Conservation (phyloP, 345 rosid genomes). For the Boechera retrofracta region DNA sequence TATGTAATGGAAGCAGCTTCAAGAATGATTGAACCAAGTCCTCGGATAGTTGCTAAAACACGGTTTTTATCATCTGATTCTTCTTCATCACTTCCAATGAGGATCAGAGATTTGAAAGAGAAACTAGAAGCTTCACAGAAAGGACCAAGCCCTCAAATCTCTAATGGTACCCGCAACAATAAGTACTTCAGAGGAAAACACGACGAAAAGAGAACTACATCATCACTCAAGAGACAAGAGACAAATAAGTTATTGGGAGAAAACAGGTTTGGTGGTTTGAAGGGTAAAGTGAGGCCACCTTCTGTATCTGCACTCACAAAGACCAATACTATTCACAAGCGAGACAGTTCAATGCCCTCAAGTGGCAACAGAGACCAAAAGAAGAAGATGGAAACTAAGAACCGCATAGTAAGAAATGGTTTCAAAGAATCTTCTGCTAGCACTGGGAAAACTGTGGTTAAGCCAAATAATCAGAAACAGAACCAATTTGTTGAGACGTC, state of each 20-base stretch:
- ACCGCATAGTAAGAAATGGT: conserved; percentile 25
- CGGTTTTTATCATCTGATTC: conserved; percentile 51
- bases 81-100: conserved; percentile 61
- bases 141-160: conserved; percentile 49
- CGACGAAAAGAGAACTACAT: conserved; percentile 23
- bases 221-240: conserved; percentile 18
- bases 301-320: conserved; percentile 52
- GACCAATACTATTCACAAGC: conserved; percentile 50
- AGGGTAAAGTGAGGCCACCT: conserved; percentile 54
- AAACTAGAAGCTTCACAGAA: conserved; percentile 67
- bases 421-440: conserved; percentile 51
- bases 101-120: conserved; percentile 74
- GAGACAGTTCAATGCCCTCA: conserved; percentile 47
- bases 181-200: conserved; percentile 31
- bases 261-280: conserved; percentile 44
- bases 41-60: conserved; percentile 46
- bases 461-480: conserved; percentile 78
- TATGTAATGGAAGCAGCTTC: conserved; percentile 81
- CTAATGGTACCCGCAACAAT: conserved; percentile 34
- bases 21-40: conserved; percentile 74
- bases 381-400: conserved; percentile 54
- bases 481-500: conserved; percentile 44
- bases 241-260: conserved; percentile 43
- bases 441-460: conserved; percentile 52
- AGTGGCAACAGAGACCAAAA: conserved; percentile 34